Base-by-base conservation (phyloP, 345 rosid species). In the Jatropha curcas region DNA sequence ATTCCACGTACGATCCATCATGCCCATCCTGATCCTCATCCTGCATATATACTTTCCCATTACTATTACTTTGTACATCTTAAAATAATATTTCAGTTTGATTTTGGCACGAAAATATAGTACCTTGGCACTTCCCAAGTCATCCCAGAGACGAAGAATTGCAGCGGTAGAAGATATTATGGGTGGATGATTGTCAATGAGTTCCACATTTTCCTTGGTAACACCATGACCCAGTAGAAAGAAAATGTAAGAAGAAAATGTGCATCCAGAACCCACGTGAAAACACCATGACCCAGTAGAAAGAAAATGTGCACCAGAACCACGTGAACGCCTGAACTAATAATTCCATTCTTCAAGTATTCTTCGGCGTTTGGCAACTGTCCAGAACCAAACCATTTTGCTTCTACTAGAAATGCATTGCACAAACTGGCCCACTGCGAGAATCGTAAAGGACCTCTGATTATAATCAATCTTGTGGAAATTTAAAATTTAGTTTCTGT, bases 1-100 rank as follows among this genome's bases (percentile, higher is more conserved):
- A 91, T 37, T 87, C 86, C 52, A 91, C 8, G 25, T 78, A 89
- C 17, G 93, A 89, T 27, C 90, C 92, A 69, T 87, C 97, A 19
- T 74, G 30, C 0, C 89, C 93, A 9, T 82, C 80, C 56, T 82
- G 90, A 30, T 82, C 75, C 74, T 87, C 93, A 52, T 89, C 87
- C 89, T 86, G 71, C n/a, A 65, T 12, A 33, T 11, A 50, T n/a
- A n/a, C n/a, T n/a, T n/a, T n/a, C n/a, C n/a, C n/a, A n/a, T n/a
- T n/a, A n/a, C n/a, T n/a, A n/a, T n/a, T n/a, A n/a, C 43, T 33
- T 33, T 25, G 2, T 4, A 33, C 24, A 25, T 37, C 9, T 37
- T 3, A 10, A 37, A 37, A 37, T 37, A 41, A 41, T 41, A 41
- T 41, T 13, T 41, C 9, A 33, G 19, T 3, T 20, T n/a, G 4